Evolutionary conservation across 1,284 basidiomycete genomes (phyloP).

Genomic region (Chiua sp.): DNA sequence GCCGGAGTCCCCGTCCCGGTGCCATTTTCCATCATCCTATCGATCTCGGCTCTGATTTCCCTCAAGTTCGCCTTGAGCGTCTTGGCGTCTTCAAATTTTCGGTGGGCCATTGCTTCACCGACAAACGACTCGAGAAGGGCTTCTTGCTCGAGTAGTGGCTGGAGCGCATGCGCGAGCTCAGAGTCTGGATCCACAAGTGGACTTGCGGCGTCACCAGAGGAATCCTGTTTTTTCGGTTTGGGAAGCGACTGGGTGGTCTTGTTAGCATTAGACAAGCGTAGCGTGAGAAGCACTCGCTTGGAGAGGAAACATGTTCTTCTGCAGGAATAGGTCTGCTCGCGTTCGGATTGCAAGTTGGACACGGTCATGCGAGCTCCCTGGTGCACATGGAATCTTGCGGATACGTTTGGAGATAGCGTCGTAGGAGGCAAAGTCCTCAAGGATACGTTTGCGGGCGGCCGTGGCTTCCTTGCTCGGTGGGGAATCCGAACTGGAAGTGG

Average conservation of each 20-base stretch:
- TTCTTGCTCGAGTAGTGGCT: conserved; percentile 91
- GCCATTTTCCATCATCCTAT: conserved; percentile 59
- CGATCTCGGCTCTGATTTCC: conserved; percentile 85
- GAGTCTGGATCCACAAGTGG: conserved; percentile 65
- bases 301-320: conserved; percentile 87
- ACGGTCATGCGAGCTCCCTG: conserved; percentile 79
- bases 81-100: conserved; percentile 91
- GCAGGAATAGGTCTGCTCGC: conserved; percentile 82
- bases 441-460: conserved; percentile 75
- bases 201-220: conserved; percentile 24
- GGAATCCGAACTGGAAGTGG: conserved; percentile 54
- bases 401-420: conserved; percentile 90
- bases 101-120: conserved; percentile 79
- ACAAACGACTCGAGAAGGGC: conserved; percentile 84
- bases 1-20: conserved; percentile 17
- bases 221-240: conserved; percentile 49
- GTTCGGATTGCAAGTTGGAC: conserved; percentile 84
- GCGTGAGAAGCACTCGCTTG: conserved; percentile 51
- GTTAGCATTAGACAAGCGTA: background rate
- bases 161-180: conserved; percentile 71
- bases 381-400: conserved; percentile 66
- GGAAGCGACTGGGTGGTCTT: conserved; percentile 59
- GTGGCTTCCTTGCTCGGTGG: conserved; percentile 72
- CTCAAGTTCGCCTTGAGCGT: conserved; percentile 74
- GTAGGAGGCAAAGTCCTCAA: conserved; percentile 87